Conservation (phyloP, 495 filamentous ascomycete species). For the Aspergillus incahuasiensis region DNA sequence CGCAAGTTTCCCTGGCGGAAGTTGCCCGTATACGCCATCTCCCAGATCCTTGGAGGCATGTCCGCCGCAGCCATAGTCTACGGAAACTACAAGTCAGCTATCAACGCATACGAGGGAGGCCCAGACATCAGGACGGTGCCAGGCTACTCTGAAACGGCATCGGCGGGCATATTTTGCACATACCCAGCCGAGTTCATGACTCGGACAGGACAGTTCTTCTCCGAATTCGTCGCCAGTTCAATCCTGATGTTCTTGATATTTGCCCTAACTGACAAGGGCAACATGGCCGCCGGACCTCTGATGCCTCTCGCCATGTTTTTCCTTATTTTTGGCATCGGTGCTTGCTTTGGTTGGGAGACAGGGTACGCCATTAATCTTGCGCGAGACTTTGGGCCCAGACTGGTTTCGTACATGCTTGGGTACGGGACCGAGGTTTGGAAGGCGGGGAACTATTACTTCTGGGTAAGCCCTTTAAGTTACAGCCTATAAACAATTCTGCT, state of each 20-base stretch:
- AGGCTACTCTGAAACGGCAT: conserved; percentile 49
- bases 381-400: conserved; percentile 62
- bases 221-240: conserved; percentile 56
- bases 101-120: conserved; percentile 54
- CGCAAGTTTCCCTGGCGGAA: conserved; percentile 59
- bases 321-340: conserved; percentile 60
- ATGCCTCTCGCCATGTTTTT: conserved; percentile 59
- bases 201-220: conserved; percentile 56
- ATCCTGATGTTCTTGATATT: conserved; percentile 66
- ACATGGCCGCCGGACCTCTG: conserved; percentile 43
- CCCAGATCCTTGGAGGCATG: conserved; percentile 54
- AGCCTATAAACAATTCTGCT: neutral
- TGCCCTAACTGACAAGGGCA: conserved; percentile 57
- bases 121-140: conserved; percentile 52
- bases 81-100: conserved; percentile 51
- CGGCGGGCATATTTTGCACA: conserved; percentile 62
- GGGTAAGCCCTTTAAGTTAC: conserved; percentile 36
- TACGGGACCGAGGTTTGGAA: conserved; percentile 62
- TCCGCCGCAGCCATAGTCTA: conserved; percentile 51
- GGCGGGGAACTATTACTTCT: conserved; percentile 60
- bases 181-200: conserved; percentile 60
- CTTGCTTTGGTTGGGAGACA: conserved; percentile 66
- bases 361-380: conserved; percentile 66
- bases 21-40: conserved; percentile 48
- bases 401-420: conserved; percentile 57